A percentile compares a stretch with the other conserved stretches of the same genome.
phyloP scores from a whole-genome alignment of 2,329 filamentous ascomycete species.

The Didymosphaeria variabile region DNA sequence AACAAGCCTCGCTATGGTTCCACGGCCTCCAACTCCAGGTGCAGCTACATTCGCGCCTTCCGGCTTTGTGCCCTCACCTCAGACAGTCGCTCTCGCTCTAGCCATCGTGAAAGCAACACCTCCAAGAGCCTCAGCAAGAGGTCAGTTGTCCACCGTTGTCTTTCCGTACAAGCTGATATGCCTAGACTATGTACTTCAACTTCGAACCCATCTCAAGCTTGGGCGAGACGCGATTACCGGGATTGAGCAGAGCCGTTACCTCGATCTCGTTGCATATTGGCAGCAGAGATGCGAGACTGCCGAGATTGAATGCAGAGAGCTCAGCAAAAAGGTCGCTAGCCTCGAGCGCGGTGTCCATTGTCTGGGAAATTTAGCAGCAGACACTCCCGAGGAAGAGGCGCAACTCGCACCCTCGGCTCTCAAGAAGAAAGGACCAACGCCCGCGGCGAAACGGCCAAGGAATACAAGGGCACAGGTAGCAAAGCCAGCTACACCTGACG shows the following conservation, averaged over 20 bases:
- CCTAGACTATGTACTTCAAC: slow-evolving; percentile 43
- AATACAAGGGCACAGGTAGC: slow-evolving; percentile 20
- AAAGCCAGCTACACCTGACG: slow-evolving; percentile 23
- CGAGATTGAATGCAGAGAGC: slow-evolving; percentile 33
- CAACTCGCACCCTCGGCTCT: slow-evolving; percentile 11
- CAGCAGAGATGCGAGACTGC: slow-evolving; percentile 32
- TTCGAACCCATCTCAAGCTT: slow-evolving; percentile 47
- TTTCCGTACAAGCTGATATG: slow-evolving; percentile 13
- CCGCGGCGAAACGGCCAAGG: slow-evolving; percentile 20
- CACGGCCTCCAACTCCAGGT: background rate
- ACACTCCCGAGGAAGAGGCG: background rate
- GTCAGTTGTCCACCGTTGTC: slow-evolving; percentile 24
- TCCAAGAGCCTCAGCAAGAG: slow-evolving; percentile 39
- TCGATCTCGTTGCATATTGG: slow-evolving; percentile 55
- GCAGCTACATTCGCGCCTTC: background rate
- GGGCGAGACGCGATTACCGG: slow-evolving; percentile 29
- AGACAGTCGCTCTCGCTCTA: slow-evolving; percentile 47
- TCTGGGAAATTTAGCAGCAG: slow-evolving; percentile 15
- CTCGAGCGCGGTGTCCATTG: slow-evolving; percentile 41
- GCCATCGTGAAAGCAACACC: slow-evolving; percentile 53
- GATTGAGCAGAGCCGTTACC: slow-evolving; percentile 39
- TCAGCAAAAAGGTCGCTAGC: slow-evolving; percentile 34
- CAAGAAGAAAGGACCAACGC: slow-evolving; percentile 33
- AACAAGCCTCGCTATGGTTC: slow-evolving; percentile 15
- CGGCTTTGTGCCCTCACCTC: slow-evolving; percentile 26